phyloP scores from a whole-genome alignment of 2,329 filamentous ascomycete species.

The Xylariomycetidae sp. region DNA sequence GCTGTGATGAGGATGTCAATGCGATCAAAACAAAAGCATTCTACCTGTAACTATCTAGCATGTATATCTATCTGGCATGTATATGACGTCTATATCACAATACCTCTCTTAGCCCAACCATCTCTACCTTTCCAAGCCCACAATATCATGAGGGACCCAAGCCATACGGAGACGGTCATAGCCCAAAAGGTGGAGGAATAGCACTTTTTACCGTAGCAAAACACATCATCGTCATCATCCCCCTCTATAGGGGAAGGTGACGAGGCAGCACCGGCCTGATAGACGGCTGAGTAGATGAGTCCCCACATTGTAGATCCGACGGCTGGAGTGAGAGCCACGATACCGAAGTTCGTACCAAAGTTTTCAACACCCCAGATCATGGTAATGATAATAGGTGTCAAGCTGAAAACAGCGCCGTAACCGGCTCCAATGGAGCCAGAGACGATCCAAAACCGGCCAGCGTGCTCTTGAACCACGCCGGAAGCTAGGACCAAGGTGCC shows the following conservation, averaged over 20 bases:
- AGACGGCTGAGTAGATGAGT: conserved; percentile 77
- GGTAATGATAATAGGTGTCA: conserved; percentile 89
- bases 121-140: conserved; percentile 77
- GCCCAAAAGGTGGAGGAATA: conserved; percentile 83
- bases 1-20: too few species aligned
- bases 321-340: conserved; percentile 88
- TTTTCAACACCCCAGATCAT: conserved; percentile 99
- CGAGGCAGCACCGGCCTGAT: conserved; percentile 60
- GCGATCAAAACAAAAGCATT: too few species aligned
- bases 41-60: too few species aligned
- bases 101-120: conserved; percentile 72
- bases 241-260: conserved; percentile 28
- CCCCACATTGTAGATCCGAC: conserved; percentile 87
- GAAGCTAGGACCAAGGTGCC: conserved; percentile 77
- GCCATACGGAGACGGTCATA: conserved; percentile 74
- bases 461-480: conserved; percentile 68
- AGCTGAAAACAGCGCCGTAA: conserved; percentile 86
- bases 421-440: conserved; percentile 82
- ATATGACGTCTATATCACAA: conserved; percentile 48
- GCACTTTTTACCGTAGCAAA: conserved; percentile 79
- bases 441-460: conserved; percentile 78
- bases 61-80: neutral
- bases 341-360: conserved; percentile 97
- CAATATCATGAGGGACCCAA: conserved; percentile 66
- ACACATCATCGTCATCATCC: conserved; percentile 40